These are phyloP conservation scores for Ensete ventricosum DNA, from an alignment of 176 grass and related monocot species.

Conservation along the genomic window DNA sequence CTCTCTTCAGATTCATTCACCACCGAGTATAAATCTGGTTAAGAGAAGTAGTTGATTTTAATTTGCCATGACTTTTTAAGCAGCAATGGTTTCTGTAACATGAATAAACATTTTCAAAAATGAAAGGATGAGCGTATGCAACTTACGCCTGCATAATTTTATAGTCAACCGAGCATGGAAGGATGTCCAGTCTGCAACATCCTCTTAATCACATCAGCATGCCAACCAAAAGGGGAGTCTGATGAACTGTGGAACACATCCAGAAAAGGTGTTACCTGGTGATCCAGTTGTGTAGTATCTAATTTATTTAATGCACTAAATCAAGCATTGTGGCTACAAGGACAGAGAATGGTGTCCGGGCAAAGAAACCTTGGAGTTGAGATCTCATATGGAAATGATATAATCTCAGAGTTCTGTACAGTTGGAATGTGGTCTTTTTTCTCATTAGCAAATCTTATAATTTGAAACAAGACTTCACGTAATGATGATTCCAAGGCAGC, in stretches of 20 bases:
- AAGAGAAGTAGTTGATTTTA: neutral
- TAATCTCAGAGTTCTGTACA: slow-evolving; percentile 43
- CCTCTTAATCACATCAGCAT: slow-evolving; percentile 42
- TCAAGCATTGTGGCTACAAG: neutral
- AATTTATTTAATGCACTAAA: slow-evolving; percentile 8
- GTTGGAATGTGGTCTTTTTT: slow-evolving; percentile 85
- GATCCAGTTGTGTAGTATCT: slow-evolving; percentile 48
- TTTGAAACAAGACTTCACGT: slow-evolving; percentile 71
- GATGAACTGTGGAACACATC: slow-evolving; percentile 68
- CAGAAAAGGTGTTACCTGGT: slow-evolving; percentile 70
- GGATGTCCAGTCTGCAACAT: slow-evolving; percentile 59
- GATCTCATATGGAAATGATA: slow-evolving; percentile 89
- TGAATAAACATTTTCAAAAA: no score
- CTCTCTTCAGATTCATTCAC: neutral
- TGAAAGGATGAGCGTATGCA: neutral
- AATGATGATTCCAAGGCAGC: slow-evolving; percentile 44
- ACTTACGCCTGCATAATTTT: neutral
- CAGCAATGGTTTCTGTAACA: neutral
- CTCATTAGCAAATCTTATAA: slow-evolving; percentile 83
- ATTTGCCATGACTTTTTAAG: neutral
- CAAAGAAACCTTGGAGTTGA: slow-evolving; percentile 61
- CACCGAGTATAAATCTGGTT: neutral
- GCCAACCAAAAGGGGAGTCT: slow-evolving; percentile 64
- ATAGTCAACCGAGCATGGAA: slow-evolving; percentile 34
- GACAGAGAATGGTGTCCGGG: no score